A percentile compares a stretch with the other conserved stretches of the same genome.
Evolutionary conservation across 768 basidiomycete species (phyloP).

Genomic region (Lactifluus hygrophoroides): DNA sequence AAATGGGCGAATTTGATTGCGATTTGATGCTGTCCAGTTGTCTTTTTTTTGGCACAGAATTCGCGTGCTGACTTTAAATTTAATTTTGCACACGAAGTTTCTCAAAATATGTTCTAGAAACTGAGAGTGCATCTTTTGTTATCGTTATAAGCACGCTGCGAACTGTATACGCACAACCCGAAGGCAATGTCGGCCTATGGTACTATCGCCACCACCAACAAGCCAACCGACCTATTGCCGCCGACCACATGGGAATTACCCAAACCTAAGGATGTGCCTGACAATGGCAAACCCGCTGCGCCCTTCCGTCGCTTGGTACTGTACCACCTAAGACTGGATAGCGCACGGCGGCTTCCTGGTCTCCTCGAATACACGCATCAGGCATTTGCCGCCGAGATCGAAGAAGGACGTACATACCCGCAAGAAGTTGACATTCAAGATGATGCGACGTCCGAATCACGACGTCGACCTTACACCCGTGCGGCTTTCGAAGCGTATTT

Average conservation of each 20-base stretch:
- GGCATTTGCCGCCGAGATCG: constrained; percentile 67
- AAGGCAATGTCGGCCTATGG: constrained; percentile 69
- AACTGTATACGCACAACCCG: no score
- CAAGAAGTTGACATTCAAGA: constrained; percentile 49
- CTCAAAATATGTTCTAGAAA: no score
- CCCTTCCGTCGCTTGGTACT: constrained; percentile 24
- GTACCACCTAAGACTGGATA: constrained; percentile 29
- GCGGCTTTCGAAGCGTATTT: constrained; percentile 65
- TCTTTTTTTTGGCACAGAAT: not conserved
- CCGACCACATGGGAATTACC: constrained; percentile 40
- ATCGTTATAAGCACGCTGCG: not conserved
- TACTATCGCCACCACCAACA: constrained; percentile 34
- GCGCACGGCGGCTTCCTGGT: constrained; percentile 32
- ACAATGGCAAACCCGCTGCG: constrained; percentile 19
- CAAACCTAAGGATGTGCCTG: constrained; percentile 14
- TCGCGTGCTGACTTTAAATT: no score
- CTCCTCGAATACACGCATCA: constrained; percentile 51
- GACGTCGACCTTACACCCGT: constrained; percentile 25
- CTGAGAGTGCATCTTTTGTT: not conserved
- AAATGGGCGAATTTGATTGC: no score
- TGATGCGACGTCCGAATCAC: not conserved
- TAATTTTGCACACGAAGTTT: no score
- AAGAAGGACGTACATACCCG: constrained; percentile 75
- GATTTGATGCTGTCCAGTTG: no score
- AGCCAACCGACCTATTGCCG: constrained; percentile 30